phyloP scores from a whole-genome alignment of 1,284 basidiomycete genomes.

The Flammula alnicola region DNA sequence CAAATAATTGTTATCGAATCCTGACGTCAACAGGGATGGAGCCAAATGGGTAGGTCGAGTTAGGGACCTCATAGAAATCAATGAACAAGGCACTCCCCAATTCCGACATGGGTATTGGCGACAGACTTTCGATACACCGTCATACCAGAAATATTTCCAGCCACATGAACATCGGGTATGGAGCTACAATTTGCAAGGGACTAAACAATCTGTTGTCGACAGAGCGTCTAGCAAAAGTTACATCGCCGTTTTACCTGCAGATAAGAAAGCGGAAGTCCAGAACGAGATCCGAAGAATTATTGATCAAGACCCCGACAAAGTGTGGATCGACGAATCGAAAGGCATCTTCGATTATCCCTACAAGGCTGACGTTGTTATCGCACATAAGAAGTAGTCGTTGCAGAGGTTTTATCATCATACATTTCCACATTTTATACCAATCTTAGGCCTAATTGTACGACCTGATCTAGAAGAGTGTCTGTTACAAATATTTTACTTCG shows the following conservation, averaged over 20 bases:
- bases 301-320: conserved; percentile 41
- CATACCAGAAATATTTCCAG: conserved; percentile 58
- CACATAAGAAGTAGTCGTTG: conserved; percentile 39
- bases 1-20: no score
- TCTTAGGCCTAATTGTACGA: no score
- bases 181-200: conserved; percentile 51
- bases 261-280: conserved; percentile 55
- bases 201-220: conserved; percentile 56
- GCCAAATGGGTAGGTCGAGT: conserved; percentile 73
- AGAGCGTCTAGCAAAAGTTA: conserved; percentile 78
- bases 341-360: conserved; percentile 56
- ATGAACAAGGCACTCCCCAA: conserved; percentile 73
- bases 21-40: conserved; percentile 49
- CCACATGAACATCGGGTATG: conserved; percentile 58
- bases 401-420: no score
- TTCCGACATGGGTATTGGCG: conserved; percentile 76
- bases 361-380: conserved; percentile 44
- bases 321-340: conserved; percentile 48
- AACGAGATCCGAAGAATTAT: conserved; percentile 55
- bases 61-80: conserved; percentile 65
- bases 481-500: no score
- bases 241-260: conserved; percentile 59
- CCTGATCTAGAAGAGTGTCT: background rate
- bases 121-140: conserved; percentile 57
- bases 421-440: no score